Conservation (phyloP, 345 rosid genomes). For the Ceriops tagal region DNA sequence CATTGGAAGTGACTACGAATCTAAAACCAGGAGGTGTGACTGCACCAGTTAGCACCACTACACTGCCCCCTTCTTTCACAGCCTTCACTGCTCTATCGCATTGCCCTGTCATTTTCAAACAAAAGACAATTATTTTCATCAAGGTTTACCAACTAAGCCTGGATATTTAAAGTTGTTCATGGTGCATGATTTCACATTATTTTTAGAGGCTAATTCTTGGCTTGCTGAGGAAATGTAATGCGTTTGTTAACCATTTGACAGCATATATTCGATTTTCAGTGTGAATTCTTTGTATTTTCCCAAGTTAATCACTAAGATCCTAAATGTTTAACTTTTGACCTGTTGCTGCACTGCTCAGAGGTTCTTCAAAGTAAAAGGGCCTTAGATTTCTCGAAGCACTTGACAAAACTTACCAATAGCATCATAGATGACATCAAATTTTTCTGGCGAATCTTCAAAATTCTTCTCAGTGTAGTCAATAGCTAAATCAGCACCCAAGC, state of each 20-base stretch:
- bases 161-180: too few relatives aligned
- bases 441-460: conserved; percentile 74
- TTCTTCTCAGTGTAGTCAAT: conserved; percentile 88
- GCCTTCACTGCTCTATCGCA: conserved; percentile 88
- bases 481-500: conserved; percentile 82
- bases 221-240: too few relatives aligned
- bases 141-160: too few relatives aligned
- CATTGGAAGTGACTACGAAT: conserved; percentile 85
- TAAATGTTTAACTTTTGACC: too few relatives aligned
- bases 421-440: conserved; percentile 76
- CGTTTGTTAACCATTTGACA: too few relatives aligned
- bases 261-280: too few relatives aligned
- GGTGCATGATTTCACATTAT: too few relatives aligned
- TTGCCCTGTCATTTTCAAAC: conserved; percentile 48
- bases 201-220: too few relatives aligned
- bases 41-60: conserved; percentile 89
- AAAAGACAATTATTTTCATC: too few relatives aligned
- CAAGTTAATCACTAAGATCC: too few relatives aligned
- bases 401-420: conserved; percentile 60
- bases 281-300: too few relatives aligned
- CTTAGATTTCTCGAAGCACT: not conserved
- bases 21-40: conserved; percentile 87
- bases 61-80: conserved; percentile 83
- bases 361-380: not conserved
- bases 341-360: too few relatives aligned